Percentiles rank a stretch among this genome's conserved stretches.
phyloP scores from a whole-genome alignment of 179 eudicot genomes.

The Silene vulgaris region DNA sequence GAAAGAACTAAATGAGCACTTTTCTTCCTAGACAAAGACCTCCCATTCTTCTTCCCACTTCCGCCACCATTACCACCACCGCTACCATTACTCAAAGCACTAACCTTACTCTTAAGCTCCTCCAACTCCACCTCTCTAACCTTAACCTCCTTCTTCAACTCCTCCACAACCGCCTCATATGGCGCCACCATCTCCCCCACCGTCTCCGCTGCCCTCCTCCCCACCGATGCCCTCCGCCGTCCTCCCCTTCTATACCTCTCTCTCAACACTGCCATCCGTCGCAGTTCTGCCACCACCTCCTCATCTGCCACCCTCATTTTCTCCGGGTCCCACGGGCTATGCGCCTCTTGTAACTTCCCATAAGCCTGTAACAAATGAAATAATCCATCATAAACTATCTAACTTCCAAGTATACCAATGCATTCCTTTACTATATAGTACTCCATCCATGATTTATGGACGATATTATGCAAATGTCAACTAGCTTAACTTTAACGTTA shows the following conservation, averaged over 20 bases:
- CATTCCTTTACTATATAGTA: no score
- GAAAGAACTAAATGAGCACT: constrained; percentile 34
- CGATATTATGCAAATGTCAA: no score
- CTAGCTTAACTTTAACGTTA: no score
- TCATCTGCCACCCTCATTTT: constrained; percentile 73
- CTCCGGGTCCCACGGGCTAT: constrained; percentile 86
- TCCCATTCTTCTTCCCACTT: constrained; percentile 34
- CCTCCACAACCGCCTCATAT: constrained; percentile 83
- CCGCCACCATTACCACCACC: constrained; percentile 29
- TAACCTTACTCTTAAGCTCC: constrained; percentile 51
- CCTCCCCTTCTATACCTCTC: constrained; percentile 67
- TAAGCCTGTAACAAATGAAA: constrained; percentile 39
- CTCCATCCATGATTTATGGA: no score
- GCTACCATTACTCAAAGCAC: constrained; percentile 30
- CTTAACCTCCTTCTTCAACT: constrained; percentile 70
- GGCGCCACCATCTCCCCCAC: constrained; percentile 76
- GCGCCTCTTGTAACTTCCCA: constrained; percentile 71
- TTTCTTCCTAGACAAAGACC: constrained; percentile 47
- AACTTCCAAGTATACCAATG: no score
- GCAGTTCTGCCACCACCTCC: constrained; percentile 84
- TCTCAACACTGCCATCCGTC: constrained; percentile 62
- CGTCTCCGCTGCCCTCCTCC: constrained; percentile 34
- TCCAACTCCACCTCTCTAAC: constrained; percentile 64
- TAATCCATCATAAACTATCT: background rate
- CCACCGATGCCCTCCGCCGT: constrained; percentile 19